Conservation (phyloP, 495 filamentous ascomycete genomes). For the Penicillium riverlandense region DNA sequence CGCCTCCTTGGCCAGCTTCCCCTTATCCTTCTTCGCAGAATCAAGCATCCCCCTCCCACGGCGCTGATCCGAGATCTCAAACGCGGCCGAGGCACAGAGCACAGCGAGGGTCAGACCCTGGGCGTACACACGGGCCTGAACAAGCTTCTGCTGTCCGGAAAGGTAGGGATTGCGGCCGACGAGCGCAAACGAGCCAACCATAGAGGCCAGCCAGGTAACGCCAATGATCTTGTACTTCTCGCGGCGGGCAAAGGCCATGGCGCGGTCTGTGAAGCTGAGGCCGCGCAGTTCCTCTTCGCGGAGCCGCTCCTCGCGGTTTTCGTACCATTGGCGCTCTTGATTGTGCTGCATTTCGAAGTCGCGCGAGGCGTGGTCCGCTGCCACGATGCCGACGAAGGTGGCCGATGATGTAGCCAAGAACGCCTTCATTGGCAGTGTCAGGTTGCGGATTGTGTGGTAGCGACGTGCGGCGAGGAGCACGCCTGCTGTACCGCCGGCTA, state of each 20-base stretch:
- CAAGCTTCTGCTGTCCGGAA: constrained; percentile 76
- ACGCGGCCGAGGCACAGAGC: constrained; percentile 75
- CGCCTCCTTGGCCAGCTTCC: constrained; percentile 50
- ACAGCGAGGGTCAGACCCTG: constrained; percentile 90
- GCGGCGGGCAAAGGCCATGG: constrained; percentile 56
- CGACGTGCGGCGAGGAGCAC: constrained; percentile 54
- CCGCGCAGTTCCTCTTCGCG: constrained; percentile 39
- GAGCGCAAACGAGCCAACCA: constrained; percentile 67
- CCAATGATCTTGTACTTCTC: constrained; percentile 90
- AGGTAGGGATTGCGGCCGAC: constrained; percentile 77
- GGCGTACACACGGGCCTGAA: constrained; percentile 97
- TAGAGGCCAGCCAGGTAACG: constrained; percentile 73
- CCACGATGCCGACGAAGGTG: constrained; percentile 80
- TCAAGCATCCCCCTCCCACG: constrained; percentile 55
- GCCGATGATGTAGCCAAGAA: constrained; percentile 80
- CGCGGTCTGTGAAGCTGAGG: constrained; percentile 48
- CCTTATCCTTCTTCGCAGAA: constrained; percentile 53
- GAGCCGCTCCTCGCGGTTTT: constrained; percentile 52
- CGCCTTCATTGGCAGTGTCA: constrained; percentile 81
- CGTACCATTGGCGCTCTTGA: constrained; percentile 53
- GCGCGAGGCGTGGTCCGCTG: constrained; percentile 74
- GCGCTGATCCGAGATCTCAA: constrained; percentile 80
- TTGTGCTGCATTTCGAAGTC: constrained; percentile 64
- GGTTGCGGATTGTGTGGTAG: constrained; percentile 64
- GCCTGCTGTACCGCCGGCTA: constrained; percentile 55